These are phyloP conservation scores for Colletotrichum sublineola DNA, from an alignment of 2,329 filamentous ascomycete species.

Conservation along the genomic window DNA sequence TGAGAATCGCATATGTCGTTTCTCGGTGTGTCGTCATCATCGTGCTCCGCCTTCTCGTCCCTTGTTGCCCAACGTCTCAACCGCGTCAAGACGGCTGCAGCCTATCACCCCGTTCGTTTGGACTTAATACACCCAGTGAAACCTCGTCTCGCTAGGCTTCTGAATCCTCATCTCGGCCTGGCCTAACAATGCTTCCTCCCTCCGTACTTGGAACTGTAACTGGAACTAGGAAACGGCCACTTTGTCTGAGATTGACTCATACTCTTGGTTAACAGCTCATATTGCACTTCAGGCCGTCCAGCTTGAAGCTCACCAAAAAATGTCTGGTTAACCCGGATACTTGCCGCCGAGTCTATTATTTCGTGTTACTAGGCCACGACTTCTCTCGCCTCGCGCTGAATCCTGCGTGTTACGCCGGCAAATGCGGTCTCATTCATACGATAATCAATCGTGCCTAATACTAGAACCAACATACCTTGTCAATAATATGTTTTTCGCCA, in stretches of 20 bases:
- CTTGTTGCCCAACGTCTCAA: not conserved
- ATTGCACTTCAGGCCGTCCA: not conserved
- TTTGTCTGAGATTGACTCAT: not conserved
- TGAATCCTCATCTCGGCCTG: not conserved
- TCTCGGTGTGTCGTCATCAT: constrained; percentile 16
- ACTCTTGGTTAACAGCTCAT: too few species aligned
- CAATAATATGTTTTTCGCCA: not conserved
- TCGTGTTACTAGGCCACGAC: not conserved
- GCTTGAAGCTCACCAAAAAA: not conserved
- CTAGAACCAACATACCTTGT: not conserved
- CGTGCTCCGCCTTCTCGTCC: not conserved
- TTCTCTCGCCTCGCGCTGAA: not conserved
- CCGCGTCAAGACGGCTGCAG: not conserved
- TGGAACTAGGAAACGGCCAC: not conserved
- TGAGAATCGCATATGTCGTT: not conserved
- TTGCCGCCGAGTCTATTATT: not conserved
- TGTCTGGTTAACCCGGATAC: constrained; percentile 10
- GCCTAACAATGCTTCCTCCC: not conserved
- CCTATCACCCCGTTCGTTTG: not conserved
- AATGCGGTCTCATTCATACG: not conserved
- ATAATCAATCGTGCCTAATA: not conserved
- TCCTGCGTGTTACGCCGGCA: not conserved
- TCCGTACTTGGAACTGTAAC: not conserved
- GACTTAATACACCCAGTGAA: not conserved
- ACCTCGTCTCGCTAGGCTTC: not conserved